Evolutionary conservation across 83 land plant species (phyloP).

Genomic region (Diphasiastrum complanatum): DNA sequence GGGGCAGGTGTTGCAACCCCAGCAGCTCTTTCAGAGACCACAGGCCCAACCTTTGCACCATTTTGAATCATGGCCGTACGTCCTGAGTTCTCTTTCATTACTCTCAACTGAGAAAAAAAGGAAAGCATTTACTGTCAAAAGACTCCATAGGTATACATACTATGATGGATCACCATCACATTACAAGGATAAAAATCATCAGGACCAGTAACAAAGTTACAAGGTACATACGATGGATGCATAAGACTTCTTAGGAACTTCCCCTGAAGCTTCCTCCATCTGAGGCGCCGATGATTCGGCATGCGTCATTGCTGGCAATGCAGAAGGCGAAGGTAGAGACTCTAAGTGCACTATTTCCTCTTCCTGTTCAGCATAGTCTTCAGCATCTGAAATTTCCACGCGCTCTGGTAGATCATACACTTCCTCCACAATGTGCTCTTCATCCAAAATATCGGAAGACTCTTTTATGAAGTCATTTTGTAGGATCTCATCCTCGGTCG

Average conservation of each 20-base stretch:
- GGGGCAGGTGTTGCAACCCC: too few species aligned
- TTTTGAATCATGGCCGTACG: too few species aligned
- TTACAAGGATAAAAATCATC: not conserved
- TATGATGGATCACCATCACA: too few species aligned
- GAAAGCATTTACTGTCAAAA: too few species aligned
- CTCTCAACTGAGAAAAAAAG: too few species aligned
- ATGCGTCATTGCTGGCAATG: slow-evolving; percentile 1
- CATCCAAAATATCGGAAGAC: not conserved
- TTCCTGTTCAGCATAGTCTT: slow-evolving; percentile 22
- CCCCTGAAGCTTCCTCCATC: slow-evolving; percentile 17
- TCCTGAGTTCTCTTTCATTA: too few species aligned
- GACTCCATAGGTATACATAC: too few species aligned
- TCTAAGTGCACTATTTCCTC: slow-evolving; percentile 22
- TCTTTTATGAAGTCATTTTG: not conserved
- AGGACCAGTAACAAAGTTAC: not conserved
- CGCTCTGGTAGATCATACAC: slow-evolving; percentile 14
- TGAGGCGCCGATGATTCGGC: slow-evolving; percentile 11
- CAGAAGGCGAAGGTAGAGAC: slow-evolving; percentile 1
- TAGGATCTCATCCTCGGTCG: too few species aligned
- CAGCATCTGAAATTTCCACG: slow-evolving; percentile 26
- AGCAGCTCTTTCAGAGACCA: too few species aligned
- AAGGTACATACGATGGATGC: slow-evolving; percentile 76
- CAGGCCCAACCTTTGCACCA: too few species aligned
- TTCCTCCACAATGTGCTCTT: slow-evolving; percentile 15
- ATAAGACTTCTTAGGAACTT: slow-evolving; percentile 72